Conservation (phyloP, 1,284 basidiomycete genomes). For the Entoloma clypeatum region DNA sequence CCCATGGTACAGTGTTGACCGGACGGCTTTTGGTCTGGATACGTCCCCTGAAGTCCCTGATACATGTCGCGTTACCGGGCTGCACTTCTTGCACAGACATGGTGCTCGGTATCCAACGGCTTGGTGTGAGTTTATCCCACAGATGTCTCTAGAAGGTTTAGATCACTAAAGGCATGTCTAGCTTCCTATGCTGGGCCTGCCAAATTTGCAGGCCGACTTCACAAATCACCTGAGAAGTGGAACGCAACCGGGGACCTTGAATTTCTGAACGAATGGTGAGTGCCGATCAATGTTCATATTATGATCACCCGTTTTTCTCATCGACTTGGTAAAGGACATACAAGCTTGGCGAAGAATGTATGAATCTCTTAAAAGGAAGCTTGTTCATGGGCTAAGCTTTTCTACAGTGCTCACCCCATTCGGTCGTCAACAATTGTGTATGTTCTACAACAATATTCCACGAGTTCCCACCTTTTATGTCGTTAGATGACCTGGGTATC, state of each 20-base stretch:
- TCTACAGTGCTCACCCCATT: constrained; percentile 71
- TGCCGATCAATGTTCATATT: constrained; percentile 3
- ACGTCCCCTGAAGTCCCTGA: constrained; percentile 68
- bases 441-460: constrained; percentile 21
- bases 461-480: not conserved
- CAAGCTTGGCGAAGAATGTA: constrained; percentile 76
- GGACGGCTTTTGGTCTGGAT: constrained; percentile 66
- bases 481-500: constrained; percentile 64
- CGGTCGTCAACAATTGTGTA: constrained; percentile 76
- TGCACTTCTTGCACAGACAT: constrained; percentile 78
- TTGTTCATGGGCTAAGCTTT: too few species aligned
- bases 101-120: constrained; percentile 78
- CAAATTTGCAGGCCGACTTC: constrained; percentile 54
- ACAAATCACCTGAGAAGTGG: constrained; percentile 54
- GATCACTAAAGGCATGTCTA: constrained; percentile 24
- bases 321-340: constrained; percentile 59
- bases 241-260: constrained; percentile 57
- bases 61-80: constrained; percentile 64
- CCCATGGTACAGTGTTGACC: constrained; percentile 79
- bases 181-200: constrained; percentile 67
- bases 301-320: constrained; percentile 10
- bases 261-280: constrained; percentile 76
- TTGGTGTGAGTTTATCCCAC: constrained; percentile 46
- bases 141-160: constrained; percentile 5
- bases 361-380: too few species aligned